These are phyloP conservation scores for Oryza meyeriana DNA, from an alignment of 176 grass and related monocot species.

Conservation along the genomic window DNA sequence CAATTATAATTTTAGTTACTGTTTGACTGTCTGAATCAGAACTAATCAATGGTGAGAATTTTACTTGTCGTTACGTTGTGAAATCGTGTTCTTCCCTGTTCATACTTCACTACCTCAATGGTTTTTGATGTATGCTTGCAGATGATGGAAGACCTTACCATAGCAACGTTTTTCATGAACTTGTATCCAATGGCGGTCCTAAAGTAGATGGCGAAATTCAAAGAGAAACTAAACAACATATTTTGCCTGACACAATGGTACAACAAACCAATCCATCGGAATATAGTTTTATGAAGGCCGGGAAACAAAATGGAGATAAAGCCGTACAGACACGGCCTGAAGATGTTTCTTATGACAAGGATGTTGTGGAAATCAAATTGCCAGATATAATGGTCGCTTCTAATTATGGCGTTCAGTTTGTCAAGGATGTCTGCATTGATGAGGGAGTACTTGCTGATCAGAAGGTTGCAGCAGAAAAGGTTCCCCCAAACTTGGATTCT, in stretches of 20 bases:
- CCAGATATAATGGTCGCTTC: conserved; percentile 41
- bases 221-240: conserved; percentile 21
- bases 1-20: conserved; percentile 11
- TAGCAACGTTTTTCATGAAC: conserved; percentile 35
- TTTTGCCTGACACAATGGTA: conserved; percentile 45
- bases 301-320: conserved; percentile 43
- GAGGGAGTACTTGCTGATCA: conserved; percentile 46
- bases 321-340: conserved; percentile 30
- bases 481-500: conserved; percentile 23
- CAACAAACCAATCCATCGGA: conserved; percentile 45
- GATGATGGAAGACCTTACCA: conserved; percentile 37
- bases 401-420: conserved; percentile 46
- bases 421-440: conserved; percentile 88
- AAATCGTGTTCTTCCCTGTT: not conserved
- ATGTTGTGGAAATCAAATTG: conserved; percentile 62
- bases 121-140: conserved; percentile 1
- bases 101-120: conserved; percentile 3
- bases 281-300: conserved; percentile 35
- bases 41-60: not conserved
- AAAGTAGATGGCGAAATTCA: conserved; percentile 29
- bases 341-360: conserved; percentile 63
- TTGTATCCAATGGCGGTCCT: conserved; percentile 5
- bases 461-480: conserved; percentile 34
- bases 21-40: not conserved
- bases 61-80: not conserved